A percentile compares a stretch with the other conserved stretches of the same genome.
Evolutionary conservation across 352 stramenopile genomes (phyloP).

Genomic region (Pythium guiyangense): DNA sequence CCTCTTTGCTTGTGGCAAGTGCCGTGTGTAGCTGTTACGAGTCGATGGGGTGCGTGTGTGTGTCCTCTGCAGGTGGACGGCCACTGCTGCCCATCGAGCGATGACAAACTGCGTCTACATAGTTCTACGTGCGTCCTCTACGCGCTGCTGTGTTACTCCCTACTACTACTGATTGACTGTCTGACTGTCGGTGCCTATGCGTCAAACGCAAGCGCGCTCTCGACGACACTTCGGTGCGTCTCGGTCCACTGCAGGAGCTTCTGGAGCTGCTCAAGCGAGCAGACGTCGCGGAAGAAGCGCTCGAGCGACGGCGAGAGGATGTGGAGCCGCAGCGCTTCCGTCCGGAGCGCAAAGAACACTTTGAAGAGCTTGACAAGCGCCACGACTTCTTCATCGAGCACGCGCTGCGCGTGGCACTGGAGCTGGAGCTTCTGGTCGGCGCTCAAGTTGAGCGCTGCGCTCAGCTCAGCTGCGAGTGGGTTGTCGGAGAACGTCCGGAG

Average conservation of each 20-base stretch:
- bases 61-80: no score
- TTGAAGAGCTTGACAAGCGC: constrained; percentile 76
- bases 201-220: constrained; percentile 28
- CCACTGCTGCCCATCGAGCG: neutral
- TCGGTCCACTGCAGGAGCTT: constrained; percentile 77
- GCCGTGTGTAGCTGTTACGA: no score
- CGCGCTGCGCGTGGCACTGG: constrained; percentile 50
- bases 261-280: constrained; percentile 70
- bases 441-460: constrained; percentile 36
- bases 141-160: no score
- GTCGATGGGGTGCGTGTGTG: no score
- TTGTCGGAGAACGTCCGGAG: constrained; percentile 46
- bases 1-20: neutral
- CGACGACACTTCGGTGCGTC: constrained; percentile 49
- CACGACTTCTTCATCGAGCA: constrained; percentile 59
- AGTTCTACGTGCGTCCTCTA: neutral
- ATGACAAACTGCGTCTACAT: neutral
- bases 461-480: constrained; percentile 36
- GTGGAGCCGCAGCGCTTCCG: constrained; percentile 59
- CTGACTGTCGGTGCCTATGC: neutral
- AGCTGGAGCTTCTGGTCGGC: constrained; percentile 60
- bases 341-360: constrained; percentile 66
- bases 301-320: constrained; percentile 68
- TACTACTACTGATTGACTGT: neutral
- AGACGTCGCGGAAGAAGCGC: constrained; percentile 55